Evolutionary conservation across 164 flowering plant species (phyloP), one percentile per base, ranked within the genome.

Genomic region (Litsea cubeba): DNA sequence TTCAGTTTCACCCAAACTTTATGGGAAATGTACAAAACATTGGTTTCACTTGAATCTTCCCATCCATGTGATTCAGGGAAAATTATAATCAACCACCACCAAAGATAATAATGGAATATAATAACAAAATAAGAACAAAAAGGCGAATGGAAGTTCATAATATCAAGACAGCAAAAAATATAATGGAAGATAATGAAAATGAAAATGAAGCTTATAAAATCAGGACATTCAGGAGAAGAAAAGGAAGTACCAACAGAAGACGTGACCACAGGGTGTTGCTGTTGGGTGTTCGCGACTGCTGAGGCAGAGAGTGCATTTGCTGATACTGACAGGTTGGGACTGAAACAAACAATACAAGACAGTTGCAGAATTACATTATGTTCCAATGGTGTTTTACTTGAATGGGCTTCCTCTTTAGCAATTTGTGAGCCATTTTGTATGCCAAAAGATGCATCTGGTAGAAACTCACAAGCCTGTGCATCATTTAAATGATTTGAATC

Each of bases 181-280:
- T 40, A 40, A 40, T 40, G 46, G 46, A 40, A 40, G 46, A 40
- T 40, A 40, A 40, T 7, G 46, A 40, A 40, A 40, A 30, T 30
- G 35, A 30, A 30, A 30, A 5, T 30, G 6, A 30, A 30, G 35
- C 5, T 30, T 30, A 30, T 4, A 30, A 30, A 30, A 40, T 40
- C 46, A 40, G 46, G 46, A 40, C 46, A 40, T 40, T 40, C n/a
- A 23, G 71, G 5, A 8, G 17, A 28, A 72, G 22, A 26, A 24
- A 18, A 66, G 54, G 1, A 28, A 20, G 22, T 84, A 95, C 99
- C 98, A 95, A 86, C 99, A 95, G 83, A 95, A 95, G 69, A 95
- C 98, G 82, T 95, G 98, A 72, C 99, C 99, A 71, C 99, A 93
- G 49, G 97, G 88, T n/a, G 98, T 95, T 63, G 98, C 95, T 23